Base-by-base conservation (phyloP, 2,329 filamentous ascomycete species). In the Fusarium siculi region DNA sequence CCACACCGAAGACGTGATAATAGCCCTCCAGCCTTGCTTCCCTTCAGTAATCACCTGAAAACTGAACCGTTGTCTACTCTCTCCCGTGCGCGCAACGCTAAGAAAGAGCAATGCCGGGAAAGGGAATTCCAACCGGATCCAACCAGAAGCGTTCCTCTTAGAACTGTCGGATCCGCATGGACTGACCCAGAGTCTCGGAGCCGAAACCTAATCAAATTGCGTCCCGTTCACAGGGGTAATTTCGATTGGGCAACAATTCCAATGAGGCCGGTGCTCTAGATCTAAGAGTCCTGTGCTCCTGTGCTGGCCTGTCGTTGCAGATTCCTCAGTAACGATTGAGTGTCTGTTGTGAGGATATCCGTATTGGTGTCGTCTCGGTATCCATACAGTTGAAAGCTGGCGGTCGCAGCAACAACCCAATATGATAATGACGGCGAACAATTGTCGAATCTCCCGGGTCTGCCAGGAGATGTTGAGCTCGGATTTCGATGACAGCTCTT, bases 1-100 rank as follows among this genome's bases (percentile, higher is more conserved):
- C 64, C 42, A 68, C 68, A 39, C 71, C 73, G 56, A 73, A 73
- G 46, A 64, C 71, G 42, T 64, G 61, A 67, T 68, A 77, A 60
- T 72, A 76, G 47, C 49, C 74, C 65, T 62, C 74, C 63, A 74
- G 67, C 36, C 64, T 68, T 56, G 53, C 60, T 62, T 54, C 30
- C 58, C 49, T 60, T 57, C 47, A 63, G 47, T 47, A 46, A 65
- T 49, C 32, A 46, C 50, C n/a, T 28, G 25, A 21, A 16, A 49
- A 50, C 37, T 25, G 50, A 42, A 37, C 16, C 36, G 44, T 47
- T 25, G 44, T 18, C 25, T 46, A 43, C 43, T 40, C 50, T 68
- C 49, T n/a, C 37, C 21, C 28, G n/a, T 23, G 25, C 19, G 25
- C 60, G 12, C 28, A 49, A 58, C 46, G 61, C 70, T 62, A 61